Base-by-base conservation (phyloP, 306 rosid genomes). In the Pyrus betulifolia region DNA sequence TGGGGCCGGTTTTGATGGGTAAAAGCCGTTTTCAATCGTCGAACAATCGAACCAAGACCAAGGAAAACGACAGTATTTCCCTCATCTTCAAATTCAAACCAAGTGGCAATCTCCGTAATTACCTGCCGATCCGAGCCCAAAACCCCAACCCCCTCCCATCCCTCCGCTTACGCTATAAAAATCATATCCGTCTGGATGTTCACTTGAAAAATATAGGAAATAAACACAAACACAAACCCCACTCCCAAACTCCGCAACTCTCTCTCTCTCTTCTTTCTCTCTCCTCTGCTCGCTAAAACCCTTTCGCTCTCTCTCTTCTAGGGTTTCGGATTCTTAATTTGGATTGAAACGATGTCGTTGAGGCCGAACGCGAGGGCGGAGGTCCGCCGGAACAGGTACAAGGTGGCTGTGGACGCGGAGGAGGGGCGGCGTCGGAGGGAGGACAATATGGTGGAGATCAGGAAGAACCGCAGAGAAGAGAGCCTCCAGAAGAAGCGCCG, bases 371-470 rank as follows among this genome's bases (percentile, higher is more conserved):
- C 95, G 30, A 89, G 93, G 87, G 88, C 91, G 61, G 99, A 96
- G 83, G 93, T 84, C 84, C 98, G 99, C 70, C 96, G 98, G 64
- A 91, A 89, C 80, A 91, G 97, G 23, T 96, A 96, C 88, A 96
- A 96, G 90, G 98, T 96, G 70, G 98, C 98, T 33, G 98, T 96
- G 46, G 99, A 96, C 57, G 99, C 99, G 28, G 98, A 96, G 82
- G 98, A 96, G 83, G 99, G 99, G 45, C 94, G 98, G 57, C 80
- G 99, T 52, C 87, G 99, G 64, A 88, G 98, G 22, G 99, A 96
- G 82, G 99, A 96, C 81, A 88, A 91, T 52, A 88, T 96, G 96
- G 98, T 96, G 11, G 99, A 96, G 99, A 96, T 96, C 93, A 91
- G 99, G 23, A 96, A 91, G 94, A 92, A 79, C 67, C 93, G 96